Base-by-base conservation (phyloP, 2,329 filamentous ascomycete genomes). In the Cordyceps tenuipes region DNA sequence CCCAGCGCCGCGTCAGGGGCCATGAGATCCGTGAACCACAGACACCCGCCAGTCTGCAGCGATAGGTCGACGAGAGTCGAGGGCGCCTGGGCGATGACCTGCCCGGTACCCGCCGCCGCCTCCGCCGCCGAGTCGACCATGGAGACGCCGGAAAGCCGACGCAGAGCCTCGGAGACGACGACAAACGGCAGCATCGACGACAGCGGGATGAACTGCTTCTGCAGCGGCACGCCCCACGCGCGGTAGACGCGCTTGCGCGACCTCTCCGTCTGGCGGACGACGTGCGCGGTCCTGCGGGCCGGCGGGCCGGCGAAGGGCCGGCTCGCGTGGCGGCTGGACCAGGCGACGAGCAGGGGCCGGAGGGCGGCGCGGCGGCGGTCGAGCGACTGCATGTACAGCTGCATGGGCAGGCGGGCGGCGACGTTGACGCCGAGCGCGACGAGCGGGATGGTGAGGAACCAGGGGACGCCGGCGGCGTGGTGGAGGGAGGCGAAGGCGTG, bases 11-110 rank as follows among this genome's bases (percentile, higher is more conserved):
- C 80, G 62, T 85, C 82, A 36, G 77, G 70, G 34, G 67, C 76
- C 7, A 77, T 78, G 26, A 85, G 74, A 63, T 85, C 78, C 2
- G 75, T 71, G 65, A 84, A 83, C 81, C 82, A 84, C 17, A 84
- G 71, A 46, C 73, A 76, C 29, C 82, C 82, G 5, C 79, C 82
- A 6, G 21, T 60, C 5, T 0, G 77, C 72, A 0, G 72, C 66
- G n/a, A 85, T 66, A 1, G 74, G 72, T 3, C 73, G 69, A 48
- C 62, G 57, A 12, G 31, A 3, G 51, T 44, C 7, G 36, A 12
- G 2, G 56, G 5, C 31, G 5, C 21, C 10, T 61, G 54, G 3
- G 54, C 36, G 41, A 64, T 29, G 7, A 51, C 49, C n/a, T 58
- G 19, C 29, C 55, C 59, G 4, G 47, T 46, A 6, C 57, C 23